Evolutionary conservation across 495 filamentous ascomycete species (phyloP).

Genomic region (Neurospora sp.): DNA sequence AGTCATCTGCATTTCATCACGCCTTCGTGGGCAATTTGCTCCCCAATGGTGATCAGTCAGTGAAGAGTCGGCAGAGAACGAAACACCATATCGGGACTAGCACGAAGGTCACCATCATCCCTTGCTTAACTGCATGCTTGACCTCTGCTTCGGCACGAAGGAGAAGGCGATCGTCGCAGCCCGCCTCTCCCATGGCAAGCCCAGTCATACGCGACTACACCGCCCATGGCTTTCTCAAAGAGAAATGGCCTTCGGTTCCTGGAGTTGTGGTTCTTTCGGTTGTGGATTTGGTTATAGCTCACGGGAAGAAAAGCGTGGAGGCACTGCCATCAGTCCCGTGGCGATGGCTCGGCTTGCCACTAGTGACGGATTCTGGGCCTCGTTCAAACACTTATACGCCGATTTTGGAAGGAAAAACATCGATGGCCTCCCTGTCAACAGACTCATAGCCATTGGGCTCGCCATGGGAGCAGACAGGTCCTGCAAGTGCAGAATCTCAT

Average conservation of each 20-base stretch:
- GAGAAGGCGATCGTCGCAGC: neutral
- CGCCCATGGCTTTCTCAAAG: neutral
- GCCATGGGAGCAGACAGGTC: neutral
- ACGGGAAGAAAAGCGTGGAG: neutral
- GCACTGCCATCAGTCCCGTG: neutral
- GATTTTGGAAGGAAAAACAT: neutral
- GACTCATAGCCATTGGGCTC: neutral
- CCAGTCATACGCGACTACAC: neutral
- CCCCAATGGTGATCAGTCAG: neutral
- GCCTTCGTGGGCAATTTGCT: neutral
- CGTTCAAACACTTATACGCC: neutral
- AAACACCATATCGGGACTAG: neutral
- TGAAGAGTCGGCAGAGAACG: neutral
- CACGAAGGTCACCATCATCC: neutral
- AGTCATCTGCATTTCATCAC: neutral
- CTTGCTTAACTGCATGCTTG: neutral
- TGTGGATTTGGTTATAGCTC: neutral
- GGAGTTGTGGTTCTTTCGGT: neutral
- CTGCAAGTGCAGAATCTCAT: neutral
- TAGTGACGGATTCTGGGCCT: neutral
- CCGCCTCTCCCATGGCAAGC: neutral
- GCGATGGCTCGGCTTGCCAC: neutral
- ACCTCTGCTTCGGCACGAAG: neutral
- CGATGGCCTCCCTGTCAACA: neutral
- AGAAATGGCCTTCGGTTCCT: neutral